Percentiles rank a stretch among this genome's conserved stretches.
phyloP scores from a whole-genome alignment of 768 basidiomycete species.

The Galerina sulciceps region DNA sequence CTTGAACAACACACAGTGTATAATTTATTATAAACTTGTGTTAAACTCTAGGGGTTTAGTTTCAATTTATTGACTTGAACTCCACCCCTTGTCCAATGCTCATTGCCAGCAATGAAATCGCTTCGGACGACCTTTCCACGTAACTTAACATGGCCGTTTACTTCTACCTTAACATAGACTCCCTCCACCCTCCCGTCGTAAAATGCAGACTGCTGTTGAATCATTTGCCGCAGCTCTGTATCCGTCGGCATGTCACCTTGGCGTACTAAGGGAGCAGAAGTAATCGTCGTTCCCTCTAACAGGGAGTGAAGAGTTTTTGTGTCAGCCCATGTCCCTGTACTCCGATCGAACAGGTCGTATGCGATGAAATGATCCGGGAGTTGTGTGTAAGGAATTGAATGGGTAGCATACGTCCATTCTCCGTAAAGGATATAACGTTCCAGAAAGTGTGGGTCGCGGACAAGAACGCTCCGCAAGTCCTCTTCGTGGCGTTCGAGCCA shows the following conservation, averaged over 20 bases:
- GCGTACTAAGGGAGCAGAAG: conserved; percentile 46
- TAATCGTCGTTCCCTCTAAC: conserved; percentile 43
- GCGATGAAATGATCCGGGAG: conserved; percentile 63
- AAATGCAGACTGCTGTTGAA: conserved; percentile 43
- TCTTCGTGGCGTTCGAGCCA: conserved; percentile 57
- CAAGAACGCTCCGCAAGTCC: conserved; percentile 46
- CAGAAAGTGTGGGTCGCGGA: conserved; percentile 53
- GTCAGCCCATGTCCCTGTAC: conserved; percentile 42
- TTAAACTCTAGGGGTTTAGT: not conserved
- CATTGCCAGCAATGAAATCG: conserved; percentile 67
- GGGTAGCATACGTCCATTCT: conserved; percentile 67
- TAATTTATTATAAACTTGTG: too few species aligned
- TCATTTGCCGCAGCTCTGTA: conserved; percentile 45
- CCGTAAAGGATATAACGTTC: conserved; percentile 65
- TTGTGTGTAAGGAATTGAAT: conserved; percentile 59
- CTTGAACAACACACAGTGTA: too few species aligned
- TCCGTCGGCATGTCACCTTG: conserved; percentile 45
- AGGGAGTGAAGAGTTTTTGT: conserved; percentile 36
- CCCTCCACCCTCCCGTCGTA: conserved; percentile 56
- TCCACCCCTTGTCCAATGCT: conserved; percentile 59
- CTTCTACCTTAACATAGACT: conserved; percentile 61
- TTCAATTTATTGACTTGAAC: conserved; percentile 15
- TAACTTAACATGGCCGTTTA: conserved; percentile 37
- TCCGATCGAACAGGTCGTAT: conserved; percentile 63
- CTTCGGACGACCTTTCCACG: conserved; percentile 62